A percentile compares a stretch with the other conserved stretches of the same genome.
These are phyloP conservation scores for Anthracocystis panici-leucophaei DNA, from an alignment of 1,284 basidiomycete genomes.

Conservation along the genomic window DNA sequence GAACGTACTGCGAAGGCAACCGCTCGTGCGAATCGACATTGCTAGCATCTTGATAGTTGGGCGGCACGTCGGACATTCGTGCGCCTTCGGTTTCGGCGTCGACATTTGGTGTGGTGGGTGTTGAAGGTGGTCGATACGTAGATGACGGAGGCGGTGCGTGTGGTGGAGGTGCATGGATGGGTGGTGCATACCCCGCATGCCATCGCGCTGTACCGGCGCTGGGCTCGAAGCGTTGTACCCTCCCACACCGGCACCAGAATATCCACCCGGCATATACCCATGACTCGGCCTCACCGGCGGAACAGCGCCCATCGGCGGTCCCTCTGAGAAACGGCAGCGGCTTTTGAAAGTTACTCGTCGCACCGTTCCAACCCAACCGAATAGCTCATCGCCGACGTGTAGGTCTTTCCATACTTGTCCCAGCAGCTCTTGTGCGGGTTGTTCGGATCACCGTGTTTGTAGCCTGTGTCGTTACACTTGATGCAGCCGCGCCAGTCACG, in stretches of 20 bases:
- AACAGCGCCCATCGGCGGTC: slow-evolving; percentile 1
- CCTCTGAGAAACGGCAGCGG: slow-evolving; percentile 31
- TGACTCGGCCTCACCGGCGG: slow-evolving; percentile 30
- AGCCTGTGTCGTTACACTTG: slow-evolving; percentile 55
- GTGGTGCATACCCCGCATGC: slow-evolving; percentile 21
- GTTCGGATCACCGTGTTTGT: slow-evolving; percentile 53
- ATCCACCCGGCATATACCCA: slow-evolving; percentile 34
- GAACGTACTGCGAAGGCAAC: slow-evolving; percentile 45
- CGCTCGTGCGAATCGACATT: slow-evolving; percentile 31
- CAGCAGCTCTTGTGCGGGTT: slow-evolving; percentile 53
- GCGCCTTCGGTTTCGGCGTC: slow-evolving; percentile 51
- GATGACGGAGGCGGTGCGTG: slow-evolving; percentile 17
- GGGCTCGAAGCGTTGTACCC: slow-evolving; percentile 4
- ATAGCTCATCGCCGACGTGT: slow-evolving; percentile 46
- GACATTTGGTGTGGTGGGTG: slow-evolving; percentile 12
- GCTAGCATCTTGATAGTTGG: slow-evolving; percentile 51
- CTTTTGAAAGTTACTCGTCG: slow-evolving; percentile 32
- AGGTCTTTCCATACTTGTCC: slow-evolving; percentile 54
- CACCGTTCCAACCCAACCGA: slow-evolving; percentile 32
- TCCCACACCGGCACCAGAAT: slow-evolving; percentile 29
- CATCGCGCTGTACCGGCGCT: background rate
- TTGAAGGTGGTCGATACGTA: slow-evolving; percentile 1
- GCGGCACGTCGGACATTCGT: slow-evolving; percentile 48
- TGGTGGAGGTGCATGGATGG: slow-evolving; percentile 2
- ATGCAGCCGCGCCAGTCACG: slow-evolving; percentile 45